A percentile compares a stretch with the other conserved stretches of the same genome.
Evolutionary conservation across 2,329 filamentous ascomycete genomes (phyloP).

Genomic region (Nannizziopsis barbatae): DNA sequence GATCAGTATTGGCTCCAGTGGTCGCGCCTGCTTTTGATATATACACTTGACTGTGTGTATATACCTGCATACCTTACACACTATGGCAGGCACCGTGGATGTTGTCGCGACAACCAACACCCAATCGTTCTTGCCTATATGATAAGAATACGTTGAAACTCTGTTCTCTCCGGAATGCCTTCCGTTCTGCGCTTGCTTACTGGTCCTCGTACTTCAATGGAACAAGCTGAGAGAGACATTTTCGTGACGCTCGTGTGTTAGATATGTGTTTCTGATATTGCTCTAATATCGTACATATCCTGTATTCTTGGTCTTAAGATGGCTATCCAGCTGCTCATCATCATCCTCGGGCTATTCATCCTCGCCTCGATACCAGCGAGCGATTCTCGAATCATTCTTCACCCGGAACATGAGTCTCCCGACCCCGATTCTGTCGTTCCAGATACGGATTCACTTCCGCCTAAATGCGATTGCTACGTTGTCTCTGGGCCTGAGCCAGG

Average conservation of each 20-base stretch:
- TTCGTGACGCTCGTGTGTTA: not conserved
- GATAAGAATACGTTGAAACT: no score
- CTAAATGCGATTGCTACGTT: constrained; percentile 39
- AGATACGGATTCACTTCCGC: not conserved
- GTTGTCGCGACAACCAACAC: not conserved
- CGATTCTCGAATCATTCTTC: no score
- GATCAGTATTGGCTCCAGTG: no score
- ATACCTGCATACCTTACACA: no score
- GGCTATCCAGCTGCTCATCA: not conserved
- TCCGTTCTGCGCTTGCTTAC: no score
- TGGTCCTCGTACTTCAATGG: no score
- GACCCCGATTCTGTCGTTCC: no score
- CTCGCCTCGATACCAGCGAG: not conserved
- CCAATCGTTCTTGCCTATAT: not conserved
- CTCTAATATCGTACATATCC: not conserved
- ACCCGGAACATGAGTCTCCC: no score
- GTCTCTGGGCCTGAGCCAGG: constrained; percentile 33
- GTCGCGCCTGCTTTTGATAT: no score
- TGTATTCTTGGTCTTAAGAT: not conserved
- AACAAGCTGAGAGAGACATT: not conserved
- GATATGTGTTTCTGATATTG: not conserved
- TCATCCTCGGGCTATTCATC: constrained; percentile 2
- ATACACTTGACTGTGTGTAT: no score
- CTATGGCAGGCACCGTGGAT: not conserved
- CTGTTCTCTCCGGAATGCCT: no score